Evolutionary conservation across 1,139 yeast species (phyloP), one percentile per base, ranked within the genome.

Genomic region (Debaryomyces nepalensis): DNA sequence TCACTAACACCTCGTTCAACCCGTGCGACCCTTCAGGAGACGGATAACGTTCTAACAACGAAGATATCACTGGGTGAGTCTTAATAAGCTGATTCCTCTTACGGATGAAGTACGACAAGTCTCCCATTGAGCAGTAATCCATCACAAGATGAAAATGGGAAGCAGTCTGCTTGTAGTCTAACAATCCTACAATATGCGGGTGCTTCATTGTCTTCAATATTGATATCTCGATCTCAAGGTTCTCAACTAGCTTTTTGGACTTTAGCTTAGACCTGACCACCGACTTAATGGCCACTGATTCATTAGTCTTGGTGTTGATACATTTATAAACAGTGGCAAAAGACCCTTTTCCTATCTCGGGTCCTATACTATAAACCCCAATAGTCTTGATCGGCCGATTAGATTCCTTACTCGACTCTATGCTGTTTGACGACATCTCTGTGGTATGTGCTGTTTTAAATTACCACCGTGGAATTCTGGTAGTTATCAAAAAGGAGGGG

Each of bases 111-210:
- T 83, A 88, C 0, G 96, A 87, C 47, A 93, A 74, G 65, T 93
- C 99, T 7, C 99, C 99, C 64, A 93, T 73, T 0, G 97, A 84
- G 61, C 99, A 93, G 66, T 89, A 93, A 61, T 93, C 98, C 98
- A 93, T 93, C n/a, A 91, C 82, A 50, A 93, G 71, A 63, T 89
- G 95, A 67, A 90, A 88, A 63, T 91, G 89, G 8, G 86, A 71
- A 8, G 81, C 63, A 0, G 96, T 86, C 57, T 88, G 86, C 48
- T 84, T 82, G 59, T 88, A 89, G 56, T 91, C 98, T 43, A 87
- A 57, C 39, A 93, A 70, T 10, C 86, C 84, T 3, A 93, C 99
- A 40, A 93, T 87, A 62, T 93, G 98, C 3, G 97, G 96, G 58
- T 93, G 97, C 53, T 84, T 82, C 74, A 93, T 77, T 40, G 86